These are phyloP conservation scores for Vickermania spadyakhi DNA, from an alignment of 208 protist species.

Conservation along the genomic window DNA sequence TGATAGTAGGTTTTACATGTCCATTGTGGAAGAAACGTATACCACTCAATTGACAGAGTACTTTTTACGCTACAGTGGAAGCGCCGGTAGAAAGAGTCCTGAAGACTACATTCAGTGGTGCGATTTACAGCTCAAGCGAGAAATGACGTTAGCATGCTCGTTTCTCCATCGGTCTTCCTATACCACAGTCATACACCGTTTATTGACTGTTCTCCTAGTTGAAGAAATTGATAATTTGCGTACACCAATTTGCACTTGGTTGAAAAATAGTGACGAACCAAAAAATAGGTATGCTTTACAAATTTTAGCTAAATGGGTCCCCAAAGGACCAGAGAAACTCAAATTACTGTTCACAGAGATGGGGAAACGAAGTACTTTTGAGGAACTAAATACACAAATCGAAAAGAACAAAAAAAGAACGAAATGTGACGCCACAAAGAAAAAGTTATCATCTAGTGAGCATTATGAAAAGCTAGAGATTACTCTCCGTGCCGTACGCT, in stretches of 20 bases:
- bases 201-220: background rate
- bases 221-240: background rate
- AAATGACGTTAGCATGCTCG: background rate
- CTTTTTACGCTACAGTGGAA: background rate
- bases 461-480: background rate
- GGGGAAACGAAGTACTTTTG: background rate
- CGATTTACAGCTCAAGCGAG: background rate
- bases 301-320: background rate
- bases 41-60: slow-evolving; percentile 8
- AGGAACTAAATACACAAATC: background rate
- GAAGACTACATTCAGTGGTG: background rate
- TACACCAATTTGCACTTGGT: background rate
- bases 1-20: slow-evolving; percentile 62
- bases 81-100: background rate
- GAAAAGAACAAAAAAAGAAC: background rate
- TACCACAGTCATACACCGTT: background rate
- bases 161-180: background rate
- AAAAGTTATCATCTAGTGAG: too few species aligned
- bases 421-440: background rate
- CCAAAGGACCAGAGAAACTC: background rate
- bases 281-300: too few species aligned
- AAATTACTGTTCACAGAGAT: background rate
- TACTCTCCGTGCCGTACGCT: background rate
- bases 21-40: slow-evolving; percentile 28
- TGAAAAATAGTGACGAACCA: background rate